Conservation (phyloP, 2,329 filamentous ascomycete genomes). For the Fusarium concolor region DNA sequence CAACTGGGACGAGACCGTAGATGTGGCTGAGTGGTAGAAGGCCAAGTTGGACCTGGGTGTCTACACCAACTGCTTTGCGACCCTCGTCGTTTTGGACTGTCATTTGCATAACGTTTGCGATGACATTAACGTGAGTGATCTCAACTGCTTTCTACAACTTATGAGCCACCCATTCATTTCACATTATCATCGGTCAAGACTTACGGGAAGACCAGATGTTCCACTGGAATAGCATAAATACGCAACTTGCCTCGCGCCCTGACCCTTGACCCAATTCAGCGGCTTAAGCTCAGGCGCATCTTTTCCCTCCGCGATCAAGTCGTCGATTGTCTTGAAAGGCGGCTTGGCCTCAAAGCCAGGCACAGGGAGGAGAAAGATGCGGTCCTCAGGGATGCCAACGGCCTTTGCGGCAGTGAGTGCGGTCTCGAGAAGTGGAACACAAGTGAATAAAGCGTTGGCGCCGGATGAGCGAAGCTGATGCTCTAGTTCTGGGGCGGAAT, state of each 20-base stretch:
- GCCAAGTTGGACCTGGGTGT: conserved; percentile 67
- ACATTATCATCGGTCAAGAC: conserved; percentile 25
- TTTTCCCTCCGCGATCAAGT: conserved; percentile 72
- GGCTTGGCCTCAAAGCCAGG: conserved; percentile 65
- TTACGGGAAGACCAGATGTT: conserved; percentile 80
- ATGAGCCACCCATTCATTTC: not conserved
- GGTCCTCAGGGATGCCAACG: conserved; percentile 70
- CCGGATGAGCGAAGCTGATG: conserved; percentile 78
- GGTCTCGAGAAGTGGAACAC: conserved; percentile 71
- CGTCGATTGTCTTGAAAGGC: conserved; percentile 72
- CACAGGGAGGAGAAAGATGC: conserved; percentile 76
- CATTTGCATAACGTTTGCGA: conserved; percentile 78
- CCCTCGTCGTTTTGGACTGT: conserved; percentile 55
- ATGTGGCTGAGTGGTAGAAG: conserved; percentile 85
- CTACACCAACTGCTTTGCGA: conserved; percentile 53
- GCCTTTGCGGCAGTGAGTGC: conserved; percentile 73
- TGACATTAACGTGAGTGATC: conserved; percentile 83
- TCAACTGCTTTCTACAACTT: conserved; percentile 78
- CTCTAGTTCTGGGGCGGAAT: conserved; percentile 75
- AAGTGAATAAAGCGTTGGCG: conserved; percentile 79
- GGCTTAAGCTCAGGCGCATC: conserved; percentile 64
- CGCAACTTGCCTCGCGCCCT: conserved; percentile 75
- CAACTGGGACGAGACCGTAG: conserved; percentile 79
- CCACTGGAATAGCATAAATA: conserved; percentile 86
- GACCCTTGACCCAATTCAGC: conserved; percentile 71